A percentile compares a stretch with the other conserved stretches of the same genome.
Evolutionary conservation across 306 rosid species (phyloP).

Genomic region (Rosa lucieae): DNA sequence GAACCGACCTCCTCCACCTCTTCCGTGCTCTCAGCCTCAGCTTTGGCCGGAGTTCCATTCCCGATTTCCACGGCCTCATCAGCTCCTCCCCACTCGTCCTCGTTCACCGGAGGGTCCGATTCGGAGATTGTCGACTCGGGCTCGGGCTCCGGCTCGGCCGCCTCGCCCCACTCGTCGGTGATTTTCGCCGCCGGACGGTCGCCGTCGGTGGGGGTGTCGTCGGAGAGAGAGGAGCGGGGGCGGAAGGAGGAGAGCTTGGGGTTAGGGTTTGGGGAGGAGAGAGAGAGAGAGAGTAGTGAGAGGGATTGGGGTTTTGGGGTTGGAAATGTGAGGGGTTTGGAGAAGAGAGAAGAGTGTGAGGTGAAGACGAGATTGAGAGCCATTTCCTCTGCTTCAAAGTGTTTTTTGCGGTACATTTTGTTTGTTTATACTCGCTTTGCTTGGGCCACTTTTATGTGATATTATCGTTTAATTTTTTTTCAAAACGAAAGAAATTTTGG

Average conservation of each 20-base stretch:
- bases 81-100: conserved; percentile 70
- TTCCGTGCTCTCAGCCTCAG: conserved; percentile 18
- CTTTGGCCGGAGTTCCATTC: conserved; percentile 45
- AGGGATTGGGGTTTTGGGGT: conserved; percentile 20
- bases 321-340: conserved; percentile 32
- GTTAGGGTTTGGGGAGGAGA: conserved; percentile 2
- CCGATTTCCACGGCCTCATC: conserved; percentile 30
- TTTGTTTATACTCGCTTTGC: background rate
- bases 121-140: conserved; percentile 52
- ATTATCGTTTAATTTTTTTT: background rate
- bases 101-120: conserved; percentile 68
- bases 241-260: conserved; percentile 51
- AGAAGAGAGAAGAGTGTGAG: conserved; percentile 32
- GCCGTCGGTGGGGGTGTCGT: conserved; percentile 18
- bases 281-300: conserved; percentile 27
- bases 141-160: conserved; percentile 47
- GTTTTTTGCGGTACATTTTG: background rate
- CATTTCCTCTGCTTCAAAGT: conserved; percentile 26
- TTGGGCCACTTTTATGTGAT: background rate
- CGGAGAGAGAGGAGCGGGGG: conserved; percentile 39
- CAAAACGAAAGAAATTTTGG: too few relatives aligned
- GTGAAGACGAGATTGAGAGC: conserved; percentile 41
- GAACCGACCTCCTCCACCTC: conserved; percentile 24
- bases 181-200: conserved; percentile 31
- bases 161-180: conserved; percentile 79